A percentile compares a stretch with the other conserved stretches of the same genome.
phyloP scores from a whole-genome alignment of 345 rosid genomes.

The Bruguiera parviflora region DNA sequence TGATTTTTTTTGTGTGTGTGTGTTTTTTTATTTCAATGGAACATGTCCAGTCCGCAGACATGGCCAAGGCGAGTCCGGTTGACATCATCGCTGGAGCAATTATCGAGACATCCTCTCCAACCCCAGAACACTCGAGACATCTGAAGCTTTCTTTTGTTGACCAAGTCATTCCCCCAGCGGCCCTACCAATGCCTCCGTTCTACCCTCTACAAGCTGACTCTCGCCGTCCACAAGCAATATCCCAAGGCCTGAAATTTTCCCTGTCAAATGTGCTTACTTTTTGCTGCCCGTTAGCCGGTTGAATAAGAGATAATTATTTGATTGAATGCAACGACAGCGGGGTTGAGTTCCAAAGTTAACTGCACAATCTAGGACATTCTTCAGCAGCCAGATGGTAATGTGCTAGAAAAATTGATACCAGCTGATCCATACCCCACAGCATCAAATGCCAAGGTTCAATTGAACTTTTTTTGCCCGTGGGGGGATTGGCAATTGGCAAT shows the following conservation, averaged over 20 bases:
- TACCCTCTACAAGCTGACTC: neutral
- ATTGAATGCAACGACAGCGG: conserved; percentile 11
- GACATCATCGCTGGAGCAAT: neutral
- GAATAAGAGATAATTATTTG: neutral
- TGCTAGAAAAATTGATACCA: conserved; percentile 11
- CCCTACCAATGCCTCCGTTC: neutral
- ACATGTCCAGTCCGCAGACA: neutral
- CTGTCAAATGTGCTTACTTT: conserved; percentile 1
- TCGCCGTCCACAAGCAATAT: neutral
- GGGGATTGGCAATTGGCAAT: conserved; percentile 14
- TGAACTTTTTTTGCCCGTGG: conserved; percentile 2
- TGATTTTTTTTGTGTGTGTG: too few relatives aligned
- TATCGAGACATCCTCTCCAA: neutral
- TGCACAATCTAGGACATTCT: conserved; percentile 4
- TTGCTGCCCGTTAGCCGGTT: neutral
- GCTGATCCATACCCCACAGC: neutral
- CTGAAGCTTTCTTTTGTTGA: conserved; percentile 1
- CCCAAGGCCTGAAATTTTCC: neutral
- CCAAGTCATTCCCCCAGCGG: neutral
- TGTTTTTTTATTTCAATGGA: too few relatives aligned
- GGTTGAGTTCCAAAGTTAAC: neutral
- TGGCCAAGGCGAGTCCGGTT: neutral
- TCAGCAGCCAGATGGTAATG: neutral
- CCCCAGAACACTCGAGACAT: neutral
- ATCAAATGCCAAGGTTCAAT: conserved; percentile 4